Evolutionary conservation across 179 eudicot species (phyloP), one percentile per base, ranked within the genome.

Genomic region (Nepenthes alata): DNA sequence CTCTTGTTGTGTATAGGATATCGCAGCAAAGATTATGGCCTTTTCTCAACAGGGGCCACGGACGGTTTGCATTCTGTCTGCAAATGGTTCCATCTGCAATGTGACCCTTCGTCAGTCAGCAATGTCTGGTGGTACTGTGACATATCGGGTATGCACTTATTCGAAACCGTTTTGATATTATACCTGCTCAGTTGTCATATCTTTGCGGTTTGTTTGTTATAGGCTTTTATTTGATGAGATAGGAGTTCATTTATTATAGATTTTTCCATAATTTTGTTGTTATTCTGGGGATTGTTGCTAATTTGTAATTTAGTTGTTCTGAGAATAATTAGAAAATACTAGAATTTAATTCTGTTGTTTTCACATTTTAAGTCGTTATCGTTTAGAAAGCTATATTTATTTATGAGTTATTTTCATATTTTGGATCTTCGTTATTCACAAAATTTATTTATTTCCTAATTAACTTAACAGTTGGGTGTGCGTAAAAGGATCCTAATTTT

Each of bases 31-130:
- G 71, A 75, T 91, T 25, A 69, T 74, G 87, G 87, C 81, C 3
- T 91, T 89, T 56, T 83, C 93, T 8, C 91, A 78, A 74, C 83
- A 89, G 74, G 98, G 96, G 61, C 90, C 91, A 35, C 83, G 96
- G 1, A 86, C 98, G 11, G 77, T 89, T 65, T 91, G 96, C 61
- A 74, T 91, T 63, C 83, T 91, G 58, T 86, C 95, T 37, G 98
- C 98, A 58, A 88, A 86, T 84, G 98, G 98, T 72, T 75, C 90
- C 41, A 65, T 89, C 63, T 70, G 85, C 77, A 86, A 83, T 65
- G 95, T 83, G 37, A 85, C 82, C 45, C 95, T 91, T 69, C 83
- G 90, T 57, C 89, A 86, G 61, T 80, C 95, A 57, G 70, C 91
- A 56, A 68, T 61, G 68, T 58, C 81, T 61, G 85, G 85, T 60